Evolutionary conservation across 257 asterid species (phyloP).

Genomic region (Orobanche coerulescens): DNA sequence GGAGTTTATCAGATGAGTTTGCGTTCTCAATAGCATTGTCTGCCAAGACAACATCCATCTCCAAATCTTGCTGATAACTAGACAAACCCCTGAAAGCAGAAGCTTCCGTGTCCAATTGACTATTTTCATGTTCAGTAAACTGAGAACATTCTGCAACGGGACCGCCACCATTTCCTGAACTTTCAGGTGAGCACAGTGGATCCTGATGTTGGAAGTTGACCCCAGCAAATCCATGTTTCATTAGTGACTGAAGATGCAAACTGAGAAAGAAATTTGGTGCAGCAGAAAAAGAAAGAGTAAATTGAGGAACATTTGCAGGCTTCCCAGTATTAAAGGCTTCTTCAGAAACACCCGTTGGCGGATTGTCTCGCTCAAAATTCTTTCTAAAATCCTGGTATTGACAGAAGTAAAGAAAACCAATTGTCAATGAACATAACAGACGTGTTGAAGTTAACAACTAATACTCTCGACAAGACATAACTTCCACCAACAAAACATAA

Average conservation of each 20-base stretch:
- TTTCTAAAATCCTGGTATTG: conserved; percentile 37
- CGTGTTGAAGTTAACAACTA: conserved; percentile 2
- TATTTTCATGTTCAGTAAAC: conserved; percentile 17
- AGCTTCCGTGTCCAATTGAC: conserved; percentile 14
- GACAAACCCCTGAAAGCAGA: too few relatives aligned
- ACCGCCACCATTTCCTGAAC: conserved; percentile 30
- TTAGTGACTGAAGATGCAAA: conserved; percentile 38
- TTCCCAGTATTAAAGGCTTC: conserved; percentile 36
- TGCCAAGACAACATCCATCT: conserved; percentile 19
- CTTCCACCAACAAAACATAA: not conserved
- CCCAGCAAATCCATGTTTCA: conserved; percentile 32
- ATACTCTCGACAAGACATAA: conserved; percentile 4
- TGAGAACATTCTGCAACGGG: conserved; percentile 26
- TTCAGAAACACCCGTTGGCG: conserved; percentile 45
- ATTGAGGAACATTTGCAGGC: conserved; percentile 31
- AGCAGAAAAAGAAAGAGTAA: conserved; percentile 32
- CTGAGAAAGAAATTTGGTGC: conserved; percentile 33
- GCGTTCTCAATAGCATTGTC: conserved; percentile 23
- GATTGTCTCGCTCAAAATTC: conserved; percentile 31
- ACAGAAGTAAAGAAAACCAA: conserved; percentile 20
- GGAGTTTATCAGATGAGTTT: conserved; percentile 23
- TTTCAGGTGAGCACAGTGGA: conserved; percentile 23
- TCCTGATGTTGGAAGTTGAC: conserved; percentile 30
- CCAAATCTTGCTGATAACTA: conserved; percentile 25
- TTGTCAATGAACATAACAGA: conserved; percentile 16